Evolutionary conservation across 2,329 filamentous ascomycete species (phyloP), one percentile per base, ranked within the genome.

Genomic region (Trichoderma arundinaceum): DNA sequence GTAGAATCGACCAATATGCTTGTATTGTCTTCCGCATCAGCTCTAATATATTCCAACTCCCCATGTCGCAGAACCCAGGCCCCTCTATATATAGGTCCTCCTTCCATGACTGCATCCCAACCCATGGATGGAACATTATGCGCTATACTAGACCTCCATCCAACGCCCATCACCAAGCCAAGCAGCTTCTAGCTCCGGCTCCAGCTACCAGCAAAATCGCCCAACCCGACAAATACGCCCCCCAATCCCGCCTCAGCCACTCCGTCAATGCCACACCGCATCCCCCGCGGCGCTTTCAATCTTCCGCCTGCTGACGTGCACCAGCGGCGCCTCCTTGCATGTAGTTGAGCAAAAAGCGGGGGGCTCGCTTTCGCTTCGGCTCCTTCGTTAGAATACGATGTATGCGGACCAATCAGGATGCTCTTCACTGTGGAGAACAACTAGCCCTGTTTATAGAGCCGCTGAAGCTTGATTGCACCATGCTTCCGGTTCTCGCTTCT

Each of bases 311-410:
- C 22, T 28, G 22, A 28, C 22, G 22, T 28, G 22, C 43, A 19
- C 53, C 28, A 22, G 13, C 13, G 22, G 38, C 35, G n/a, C 28
- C 41, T 46, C 39, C 41, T 32, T 17, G n/a, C 28, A 44, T 39
- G 35, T 35, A 10, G 49, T 39, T 53, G 15, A 59, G 35, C 33
- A 5, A 17, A 58, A 60, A 54, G 59, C 49, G 59, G 49, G 59
- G 49, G 39, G 9, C 43, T 15, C 48, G 54, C 22, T 4, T 10
- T 41, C 7, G 1, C 2, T 19, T 28, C 22, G 22, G 22, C 22
- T 28, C 4, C 28, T 58, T 22, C 35, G 41, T 35, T 56, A 17
- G 60, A 73, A 75, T 74, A 75, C 73, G 73, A 75, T 60, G 72
- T 73, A 73, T 70, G 72, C 73, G 73, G 75, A 63, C 62, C 67